Percentiles rank a stretch among this genome's conserved stretches.
These are phyloP conservation scores for Talaromyces sp. DNA, from an alignment of 2,329 filamentous ascomycete genomes.

Conservation along the genomic window DNA sequence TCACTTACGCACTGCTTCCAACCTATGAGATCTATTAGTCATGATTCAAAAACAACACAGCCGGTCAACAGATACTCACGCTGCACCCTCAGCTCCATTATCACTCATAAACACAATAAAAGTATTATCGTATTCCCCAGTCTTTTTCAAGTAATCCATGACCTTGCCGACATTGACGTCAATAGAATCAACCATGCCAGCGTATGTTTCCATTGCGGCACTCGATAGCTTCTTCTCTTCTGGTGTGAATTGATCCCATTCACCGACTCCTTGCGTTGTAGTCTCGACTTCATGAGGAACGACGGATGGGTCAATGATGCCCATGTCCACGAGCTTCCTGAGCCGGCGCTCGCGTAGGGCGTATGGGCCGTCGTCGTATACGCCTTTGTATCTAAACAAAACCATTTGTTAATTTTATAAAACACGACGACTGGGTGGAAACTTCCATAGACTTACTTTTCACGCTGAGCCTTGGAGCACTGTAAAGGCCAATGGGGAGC, in stretches of 20 bases:
- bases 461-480: conserved; percentile 6
- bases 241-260: conserved; percentile 23
- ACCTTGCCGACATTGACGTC: conserved; percentile 50
- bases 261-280: conserved; percentile 7
- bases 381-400: conserved; percentile 1
- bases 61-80: conserved; percentile 25
- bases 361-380: conserved; percentile 6
- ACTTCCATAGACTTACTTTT: conserved; percentile 2
- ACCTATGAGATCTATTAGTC: conserved; percentile 14
- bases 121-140: conserved; percentile 51
- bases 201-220: conserved; percentile 51
- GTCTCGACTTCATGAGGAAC: conserved; percentile 22
- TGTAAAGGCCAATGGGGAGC: conserved; percentile 11
- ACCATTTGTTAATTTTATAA: too few relatives aligned
- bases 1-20: conserved; percentile 23
- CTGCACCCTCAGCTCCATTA: conserved; percentile 51
- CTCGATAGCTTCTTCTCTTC: conserved; percentile 28
- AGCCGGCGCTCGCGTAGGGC: conserved; percentile 4
- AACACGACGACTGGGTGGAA: too few relatives aligned
- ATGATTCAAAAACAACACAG: background rate
- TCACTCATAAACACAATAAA: conserved; percentile 54
- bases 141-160: conserved; percentile 46
- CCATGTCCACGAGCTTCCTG: background rate
- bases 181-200: conserved; percentile 52
- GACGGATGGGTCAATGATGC: conserved; percentile 2